Evolutionary conservation across 768 basidiomycete genomes (phyloP).

Genomic region (Fistulinella prunicolor): DNA sequence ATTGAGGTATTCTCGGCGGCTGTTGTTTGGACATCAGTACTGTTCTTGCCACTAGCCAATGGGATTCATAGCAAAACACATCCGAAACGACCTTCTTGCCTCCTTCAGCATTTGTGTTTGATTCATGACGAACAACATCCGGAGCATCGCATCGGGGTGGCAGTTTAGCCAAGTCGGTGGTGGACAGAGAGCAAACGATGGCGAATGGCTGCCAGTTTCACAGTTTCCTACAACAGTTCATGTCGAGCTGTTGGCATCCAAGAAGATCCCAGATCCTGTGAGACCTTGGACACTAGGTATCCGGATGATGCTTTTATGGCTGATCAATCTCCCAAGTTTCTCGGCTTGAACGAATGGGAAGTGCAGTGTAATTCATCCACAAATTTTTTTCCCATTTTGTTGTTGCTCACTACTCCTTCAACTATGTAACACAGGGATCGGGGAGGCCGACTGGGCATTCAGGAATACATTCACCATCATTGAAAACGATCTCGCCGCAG

Average conservation of each 20-base stretch:
- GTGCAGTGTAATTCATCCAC: constrained; percentile 77
- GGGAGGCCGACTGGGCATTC: constrained; percentile 85
- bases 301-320: not conserved
- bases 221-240: constrained; percentile 84
- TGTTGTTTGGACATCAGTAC: no score
- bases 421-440: constrained; percentile 61
- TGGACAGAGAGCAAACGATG: constrained; percentile 53
- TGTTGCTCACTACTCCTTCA: no score
- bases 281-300: constrained; percentile 23
- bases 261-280: constrained; percentile 82
- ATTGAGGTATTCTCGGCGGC: constrained; percentile 16
- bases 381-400: no score
- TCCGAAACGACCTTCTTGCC: not conserved
- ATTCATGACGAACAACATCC: constrained; percentile 20
- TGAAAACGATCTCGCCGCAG: constrained; percentile 41
- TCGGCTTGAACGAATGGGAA: constrained; percentile 83
- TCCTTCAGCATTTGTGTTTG: not conserved
- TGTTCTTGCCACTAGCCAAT: not conserved
- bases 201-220: constrained; percentile 64
- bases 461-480: constrained; percentile 58
- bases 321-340: constrained; percentile 44
- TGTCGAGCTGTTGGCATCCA: constrained; percentile 71
- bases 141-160: constrained; percentile 49
- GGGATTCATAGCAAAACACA: constrained; percentile 3
- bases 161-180: constrained; percentile 65